Conservation (phyloP, 805 yeast species). For the Starmerella potacharoeniae region DNA sequence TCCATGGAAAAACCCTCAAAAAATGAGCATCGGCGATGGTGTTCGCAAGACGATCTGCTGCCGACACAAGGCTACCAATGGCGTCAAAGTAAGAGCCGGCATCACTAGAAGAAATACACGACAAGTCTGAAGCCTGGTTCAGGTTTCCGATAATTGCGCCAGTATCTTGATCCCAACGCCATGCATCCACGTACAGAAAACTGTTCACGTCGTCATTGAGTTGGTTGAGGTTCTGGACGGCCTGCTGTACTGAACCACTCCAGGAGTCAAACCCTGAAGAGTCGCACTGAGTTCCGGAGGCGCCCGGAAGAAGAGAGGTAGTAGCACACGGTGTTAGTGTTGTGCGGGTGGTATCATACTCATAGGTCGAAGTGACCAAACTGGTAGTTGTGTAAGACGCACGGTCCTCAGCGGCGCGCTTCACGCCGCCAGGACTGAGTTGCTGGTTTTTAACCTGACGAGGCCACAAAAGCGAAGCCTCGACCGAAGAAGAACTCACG, state of each 20-base stretch:
- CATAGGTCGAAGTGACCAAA: not conserved
- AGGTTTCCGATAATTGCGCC: not conserved
- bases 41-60: not conserved
- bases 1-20: not conserved
- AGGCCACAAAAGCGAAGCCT: not conserved
- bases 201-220: not conserved
- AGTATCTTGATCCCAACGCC: not conserved
- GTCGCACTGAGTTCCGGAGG: not conserved
- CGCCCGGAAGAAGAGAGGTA: not conserved
- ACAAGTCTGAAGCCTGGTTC: not conserved
- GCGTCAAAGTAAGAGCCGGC: not conserved
- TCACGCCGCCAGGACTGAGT: too few relatives aligned
- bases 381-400: not conserved
- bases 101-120: not conserved
- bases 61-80: not conserved
- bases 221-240: not conserved
- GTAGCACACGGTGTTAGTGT: not conserved
- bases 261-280: not conserved
- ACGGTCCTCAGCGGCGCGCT: not conserved
- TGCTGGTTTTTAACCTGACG: not conserved
- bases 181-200: not conserved
- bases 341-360: not conserved
- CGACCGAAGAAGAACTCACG: not conserved
- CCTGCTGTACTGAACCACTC: not conserved
- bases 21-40: not conserved